Conservation (phyloP, 2,329 filamentous ascomycete genomes). For the Aspergillus sp. region DNA sequence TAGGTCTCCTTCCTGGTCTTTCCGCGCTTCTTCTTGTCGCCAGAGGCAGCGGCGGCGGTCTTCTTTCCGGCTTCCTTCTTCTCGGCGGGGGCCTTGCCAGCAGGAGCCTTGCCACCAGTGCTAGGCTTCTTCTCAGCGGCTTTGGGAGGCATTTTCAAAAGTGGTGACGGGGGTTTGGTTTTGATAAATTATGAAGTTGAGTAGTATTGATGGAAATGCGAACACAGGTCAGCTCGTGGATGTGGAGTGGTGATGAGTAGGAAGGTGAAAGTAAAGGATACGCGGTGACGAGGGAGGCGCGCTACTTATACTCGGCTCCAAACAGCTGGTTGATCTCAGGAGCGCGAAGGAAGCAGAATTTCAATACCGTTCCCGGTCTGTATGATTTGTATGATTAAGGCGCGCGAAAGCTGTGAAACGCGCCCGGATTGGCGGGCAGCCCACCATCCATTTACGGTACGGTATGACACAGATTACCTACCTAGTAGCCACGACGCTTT, state of each 20-base stretch:
- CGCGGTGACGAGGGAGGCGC: conserved; percentile 47
- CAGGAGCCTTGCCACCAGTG: conserved; percentile 89
- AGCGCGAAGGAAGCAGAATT: conserved; percentile 50
- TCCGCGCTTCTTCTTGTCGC: conserved; percentile 99
- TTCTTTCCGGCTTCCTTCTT: conserved; percentile 99
- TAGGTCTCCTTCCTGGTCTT: conserved; percentile 99
- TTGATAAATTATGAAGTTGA: conserved; percentile 25
- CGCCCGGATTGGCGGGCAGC: conserved; percentile 9
- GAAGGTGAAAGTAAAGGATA: conserved; percentile 38
- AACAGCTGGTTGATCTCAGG: conserved; percentile 51
- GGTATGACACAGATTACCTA: conserved; percentile 22
- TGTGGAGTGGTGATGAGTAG: conserved; percentile 38
- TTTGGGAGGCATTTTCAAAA: conserved; percentile 90
- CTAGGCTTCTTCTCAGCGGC: conserved; percentile 97
- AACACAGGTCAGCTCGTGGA: conserved; percentile 35
- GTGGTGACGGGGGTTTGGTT: conserved; percentile 31
- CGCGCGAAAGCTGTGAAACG: conserved; percentile 28
- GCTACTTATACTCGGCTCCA: conserved; percentile 52
- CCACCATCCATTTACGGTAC: conserved; percentile 30
- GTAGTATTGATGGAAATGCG: conserved; percentile 18
- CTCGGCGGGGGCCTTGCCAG: conserved; percentile 80
- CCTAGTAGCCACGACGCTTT: conserved; percentile 36
- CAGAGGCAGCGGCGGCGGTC: conserved; percentile 79
- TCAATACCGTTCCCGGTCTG: conserved; percentile 46
- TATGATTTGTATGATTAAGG: conserved; percentile 55